Evolutionary conservation across 2,329 filamentous ascomycete genomes (phyloP), one percentile per base, ranked within the genome.

Genomic region (Botrytis paeoniae): DNA sequence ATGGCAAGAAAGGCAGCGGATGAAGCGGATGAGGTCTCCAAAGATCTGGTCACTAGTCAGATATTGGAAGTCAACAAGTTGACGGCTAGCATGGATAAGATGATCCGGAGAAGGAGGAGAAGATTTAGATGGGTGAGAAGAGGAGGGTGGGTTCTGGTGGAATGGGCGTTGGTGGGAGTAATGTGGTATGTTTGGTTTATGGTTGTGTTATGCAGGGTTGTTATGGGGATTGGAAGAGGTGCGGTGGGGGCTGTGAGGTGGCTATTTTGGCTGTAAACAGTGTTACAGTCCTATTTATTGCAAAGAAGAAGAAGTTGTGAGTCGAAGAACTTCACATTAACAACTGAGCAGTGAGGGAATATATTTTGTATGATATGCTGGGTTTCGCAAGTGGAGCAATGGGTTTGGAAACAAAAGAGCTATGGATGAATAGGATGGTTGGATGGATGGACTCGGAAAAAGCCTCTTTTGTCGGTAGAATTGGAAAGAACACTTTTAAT

Each of bases 131-230:
- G 93, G 89, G 82, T 94, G 37, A 86, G 93, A 57, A 86, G 93
- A 22, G 89, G 90, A 0, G 91, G 93, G 22, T 98, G 94, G 88
- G 89, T 94, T 71, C 83, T 91, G 32, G 88, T 98, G 25, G 95
- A 98, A 84, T 98, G 94, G 94, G 84, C 89, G 68, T 86, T 98
- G 29, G 89, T 98, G 57, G 93, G 92, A 6, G 88, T 97, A 77
- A 93, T 98, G 90, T 98, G 96, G 94, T 94, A 92, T 82, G 91
- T 97, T 25, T 98, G 95, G 94, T 89, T 97, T 74, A 85, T 97
- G 48, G 95, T 98, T 37, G 92, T 94, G 81, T 85, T 95, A 37
- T 85, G 92, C 69, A 88, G 93, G 74, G 82, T 93, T 22, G 83
- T 92, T 51, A 84, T 90, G 74, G 89, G 90, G 18, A 77, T 92